Evolutionary conservation across 2,329 filamentous ascomycete species (phyloP), one percentile per base, ranked within the genome.

Genomic region (Sporothrix curviconia): DNA sequence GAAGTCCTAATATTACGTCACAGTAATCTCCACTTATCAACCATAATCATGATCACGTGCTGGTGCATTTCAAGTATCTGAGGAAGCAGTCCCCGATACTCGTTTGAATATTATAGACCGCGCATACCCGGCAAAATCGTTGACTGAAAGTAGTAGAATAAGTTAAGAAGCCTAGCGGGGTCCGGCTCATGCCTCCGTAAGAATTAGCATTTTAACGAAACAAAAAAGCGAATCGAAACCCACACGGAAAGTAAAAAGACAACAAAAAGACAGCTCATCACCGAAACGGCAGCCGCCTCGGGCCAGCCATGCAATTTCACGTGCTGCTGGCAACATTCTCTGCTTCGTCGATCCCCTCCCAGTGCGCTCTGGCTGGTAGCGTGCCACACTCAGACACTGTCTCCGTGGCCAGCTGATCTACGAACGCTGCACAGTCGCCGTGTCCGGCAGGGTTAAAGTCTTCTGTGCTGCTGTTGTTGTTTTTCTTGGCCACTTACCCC

Each of bases 271-370:
- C 12, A 36, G 30, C 11, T 24, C 76, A 68, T 83, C 66, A 78
- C 74, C 59, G 77, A 69, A 46, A 75, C 67, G 42, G 70, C 64
- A 24, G 70, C 66, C 37, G 74, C 71, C 61, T 82, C 79, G 60
- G 57, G 82, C 78, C 37, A 92, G 72, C 59, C n/a, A n/a, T n/a
- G n/a, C n/a, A n/a, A 92, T 74, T 63, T 85, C 83, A 64, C 82
- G 79, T 50, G 86, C 87, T 12, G 89, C 89, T 64, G 81, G 80
- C 52, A 95, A 73, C n/a, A n/a, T n/a, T n/a, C 68, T 95, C 89
- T 3, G 80, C 79, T 65, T 81, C 75, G 58, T 86, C 82, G 70
- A 89, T 92, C 8, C 89, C 89, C 66, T 82, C 78, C 86, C 87
- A 91, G 17, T 81, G 80, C 61, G 77, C 81, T 58, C 80, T 75